phyloP scores from a whole-genome alignment of 2,329 filamentous ascomycete genomes.

The Aspergillus amoenus region DNA sequence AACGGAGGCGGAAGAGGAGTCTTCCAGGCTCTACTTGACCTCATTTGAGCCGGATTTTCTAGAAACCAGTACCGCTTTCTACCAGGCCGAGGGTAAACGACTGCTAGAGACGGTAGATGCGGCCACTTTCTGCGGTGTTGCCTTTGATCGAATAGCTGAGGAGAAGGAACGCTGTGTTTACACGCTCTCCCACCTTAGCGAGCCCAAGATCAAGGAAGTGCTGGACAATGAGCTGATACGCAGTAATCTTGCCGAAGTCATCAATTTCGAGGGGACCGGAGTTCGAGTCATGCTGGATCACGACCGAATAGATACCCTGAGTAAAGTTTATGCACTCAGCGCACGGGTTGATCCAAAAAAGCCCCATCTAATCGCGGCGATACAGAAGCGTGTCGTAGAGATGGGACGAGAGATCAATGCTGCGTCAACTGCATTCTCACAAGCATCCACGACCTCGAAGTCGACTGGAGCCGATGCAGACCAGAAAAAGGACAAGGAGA shows the following conservation, averaged over 20 bases:
- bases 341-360: constrained; percentile 75
- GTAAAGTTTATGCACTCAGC: constrained; percentile 78
- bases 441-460: constrained; percentile 49
- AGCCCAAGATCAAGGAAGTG: constrained; percentile 70
- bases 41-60: constrained; percentile 81
- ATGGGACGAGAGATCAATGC: constrained; percentile 81
- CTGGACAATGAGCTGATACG: constrained; percentile 79
- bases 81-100: constrained; percentile 69
- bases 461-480: constrained; percentile 49
- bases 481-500: constrained; percentile 52
- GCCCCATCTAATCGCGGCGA: constrained; percentile 63
- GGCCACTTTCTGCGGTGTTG: constrained; percentile 75
- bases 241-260: constrained; percentile 74
- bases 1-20: constrained; percentile 72
- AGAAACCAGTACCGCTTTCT: constrained; percentile 69
- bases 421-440: constrained; percentile 55
- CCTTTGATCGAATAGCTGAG: constrained; percentile 71
- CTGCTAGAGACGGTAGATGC: constrained; percentile 78
- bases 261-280: constrained; percentile 81
- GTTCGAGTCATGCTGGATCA: constrained; percentile 90
- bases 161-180: constrained; percentile 81
- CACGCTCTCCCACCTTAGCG: constrained; percentile 71
- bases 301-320: constrained; percentile 73
- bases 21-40: constrained; percentile 78
- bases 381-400: constrained; percentile 74